Percentiles rank a stretch among this genome's conserved stretches.
Evolutionary conservation across 768 basidiomycete species (phyloP).

Genomic region (Lactarius evosmus): DNA sequence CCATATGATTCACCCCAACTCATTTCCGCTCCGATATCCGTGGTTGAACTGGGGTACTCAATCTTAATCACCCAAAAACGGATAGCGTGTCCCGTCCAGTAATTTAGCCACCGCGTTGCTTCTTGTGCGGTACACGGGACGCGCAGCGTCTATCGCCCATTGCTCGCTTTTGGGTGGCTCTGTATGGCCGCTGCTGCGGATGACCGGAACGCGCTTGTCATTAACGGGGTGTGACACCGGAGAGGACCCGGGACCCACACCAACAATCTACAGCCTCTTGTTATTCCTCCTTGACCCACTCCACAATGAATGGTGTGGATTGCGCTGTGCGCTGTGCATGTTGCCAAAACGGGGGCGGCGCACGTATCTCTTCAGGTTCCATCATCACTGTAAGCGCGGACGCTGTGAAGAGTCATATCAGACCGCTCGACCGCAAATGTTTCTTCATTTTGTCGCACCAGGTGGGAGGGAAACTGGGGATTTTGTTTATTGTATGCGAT

Average conservation of each 20-base stretch:
- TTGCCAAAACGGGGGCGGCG: not conserved
- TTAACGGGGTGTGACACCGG: not conserved
- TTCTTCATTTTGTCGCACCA: not conserved
- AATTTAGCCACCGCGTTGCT: not conserved
- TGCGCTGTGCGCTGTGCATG: not conserved
- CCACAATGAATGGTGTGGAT: not conserved
- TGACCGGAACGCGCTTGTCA: not conserved
- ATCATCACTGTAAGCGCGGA: not conserved
- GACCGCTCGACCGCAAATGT: not conserved
- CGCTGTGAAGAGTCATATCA: not conserved
- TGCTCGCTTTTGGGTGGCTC: not conserved
- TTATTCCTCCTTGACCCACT: not conserved
- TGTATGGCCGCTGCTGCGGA: not conserved
- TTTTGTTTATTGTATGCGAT: not conserved
- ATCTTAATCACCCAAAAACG: not conserved
- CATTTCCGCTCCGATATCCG: not conserved
- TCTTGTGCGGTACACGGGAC: not conserved
- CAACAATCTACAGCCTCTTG: not conserved
- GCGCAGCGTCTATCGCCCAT: not conserved
- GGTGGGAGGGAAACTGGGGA: too few species aligned
- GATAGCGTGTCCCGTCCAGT: not conserved
- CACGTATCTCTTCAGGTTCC: not conserved
- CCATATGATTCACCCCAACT: not conserved
- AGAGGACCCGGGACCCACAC: not conserved
- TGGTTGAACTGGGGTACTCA: not conserved